Base-by-base conservation (phyloP, 495 filamentous ascomycete species). In the Endocarpon pusillum region DNA sequence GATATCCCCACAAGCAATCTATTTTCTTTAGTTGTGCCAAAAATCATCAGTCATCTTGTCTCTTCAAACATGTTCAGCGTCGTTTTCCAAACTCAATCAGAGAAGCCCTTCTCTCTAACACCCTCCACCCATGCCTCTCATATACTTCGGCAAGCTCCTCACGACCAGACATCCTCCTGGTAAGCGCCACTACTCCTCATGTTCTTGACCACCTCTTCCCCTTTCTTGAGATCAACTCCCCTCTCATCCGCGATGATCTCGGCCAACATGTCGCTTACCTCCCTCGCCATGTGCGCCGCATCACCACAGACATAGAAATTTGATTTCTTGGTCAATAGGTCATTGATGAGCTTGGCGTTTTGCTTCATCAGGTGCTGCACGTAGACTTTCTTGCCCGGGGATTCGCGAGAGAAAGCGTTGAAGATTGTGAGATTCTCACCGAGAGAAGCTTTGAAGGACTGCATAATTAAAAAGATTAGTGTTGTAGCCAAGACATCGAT, bases 261-360 rank as follows among this genome's bases (percentile, higher is more conserved):
- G 21, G 62, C 76, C 15, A 99, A 66, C 4, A 82, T 67, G 22
- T 73, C 61, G 59, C 86, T 96, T 57, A 99, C 89, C 50, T 96
- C 89, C 28, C 91, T 72, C 24, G 89, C 89, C 89, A 99, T 99
- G 61, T 94, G 87, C 32, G 91, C 81, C 4, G 89, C 89, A 46
- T 99, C 89, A 58, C 89, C 89, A 48, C 89, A 99, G 21, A 99
- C 89, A 51, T 99, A 99, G 61, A 99, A 83, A 56, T 87, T 94
- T 11, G 79, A 87, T 48, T 77, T 78, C 52, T 94, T 82, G 49
- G 80, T 62, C 8, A 99, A 64, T 2, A 99, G 73, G 42, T 86
- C 71, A 54, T 93, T 89, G 58, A 99, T 67, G 42, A 92, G 71
- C 34, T 75, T 65, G 19, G 83, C 80, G 16, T 73, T 61, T 54